phyloP scores from a whole-genome alignment of 2,329 filamentous ascomycete species.

The Cladophialophora immunda region DNA sequence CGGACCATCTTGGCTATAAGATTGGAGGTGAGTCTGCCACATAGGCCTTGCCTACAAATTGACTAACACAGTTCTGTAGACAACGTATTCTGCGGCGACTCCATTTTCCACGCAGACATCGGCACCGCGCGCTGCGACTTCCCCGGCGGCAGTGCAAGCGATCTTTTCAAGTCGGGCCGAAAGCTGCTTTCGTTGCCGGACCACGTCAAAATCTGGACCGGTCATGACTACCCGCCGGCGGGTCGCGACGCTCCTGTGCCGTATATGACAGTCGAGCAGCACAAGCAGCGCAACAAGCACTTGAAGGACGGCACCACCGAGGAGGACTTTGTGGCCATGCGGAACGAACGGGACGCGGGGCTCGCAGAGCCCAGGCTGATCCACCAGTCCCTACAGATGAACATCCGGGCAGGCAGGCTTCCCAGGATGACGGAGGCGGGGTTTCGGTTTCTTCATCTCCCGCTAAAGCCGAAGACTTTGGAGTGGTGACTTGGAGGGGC shows the following conservation, averaged over 20 bases:
- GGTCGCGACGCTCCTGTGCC: conserved; percentile 43
- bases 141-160: conserved; percentile 58
- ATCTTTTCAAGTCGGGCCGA: conserved; percentile 56
- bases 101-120: conserved; percentile 62
- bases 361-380: conserved; percentile 48
- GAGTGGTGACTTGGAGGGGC: not conserved
- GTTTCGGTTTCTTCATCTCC: conserved; percentile 44
- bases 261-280: conserved; percentile 48
- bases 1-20: conserved; percentile 69
- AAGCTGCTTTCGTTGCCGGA: conserved; percentile 55
- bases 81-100: conserved; percentile 64
- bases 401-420: conserved; percentile 50
- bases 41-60: conserved; percentile 37
- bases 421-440: conserved; percentile 42
- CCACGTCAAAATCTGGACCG: conserved; percentile 61
- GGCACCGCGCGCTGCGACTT: conserved; percentile 65
- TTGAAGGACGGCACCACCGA: conserved; percentile 41
- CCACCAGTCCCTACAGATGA: conserved; percentile 51
- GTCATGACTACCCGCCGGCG: conserved; percentile 61
- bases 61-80: conserved; percentile 44
- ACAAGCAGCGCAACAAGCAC: conserved; percentile 49
- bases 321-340: conserved; percentile 47
- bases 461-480: conserved; percentile 41
- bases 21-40: conserved; percentile 57
- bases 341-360: conserved; percentile 44